Conservation (phyloP, 2,329 filamentous ascomycete species). For the Monosporascus sp. region DNA sequence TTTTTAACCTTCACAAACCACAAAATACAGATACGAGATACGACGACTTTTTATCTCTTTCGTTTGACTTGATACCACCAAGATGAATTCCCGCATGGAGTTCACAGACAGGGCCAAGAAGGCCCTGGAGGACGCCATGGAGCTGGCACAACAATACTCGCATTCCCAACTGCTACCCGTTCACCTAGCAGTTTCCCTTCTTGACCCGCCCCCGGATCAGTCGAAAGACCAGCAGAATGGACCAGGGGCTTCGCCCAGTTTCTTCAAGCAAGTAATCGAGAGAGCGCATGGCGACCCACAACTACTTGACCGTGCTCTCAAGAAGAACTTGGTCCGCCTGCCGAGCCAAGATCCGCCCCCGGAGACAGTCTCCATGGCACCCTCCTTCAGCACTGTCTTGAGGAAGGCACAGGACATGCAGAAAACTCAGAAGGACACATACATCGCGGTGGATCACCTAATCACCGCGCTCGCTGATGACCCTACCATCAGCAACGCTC, state of each 20-base stretch:
- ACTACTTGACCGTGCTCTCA: conserved; percentile 79
- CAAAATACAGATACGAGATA: conserved; percentile 10
- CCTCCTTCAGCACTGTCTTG: conserved; percentile 75
- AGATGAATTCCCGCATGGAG: conserved; percentile 73
- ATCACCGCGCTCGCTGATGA: conserved; percentile 85
- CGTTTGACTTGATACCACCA: conserved; percentile 20
- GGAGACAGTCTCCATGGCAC: conserved; percentile 78
- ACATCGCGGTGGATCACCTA: conserved; percentile 89
- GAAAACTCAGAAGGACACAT: conserved; percentile 96
- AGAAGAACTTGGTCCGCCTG: conserved; percentile 84
- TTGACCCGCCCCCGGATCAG: conserved; percentile 68
- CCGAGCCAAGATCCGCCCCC: conserved; percentile 94
- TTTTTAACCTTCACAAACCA: conserved; percentile 1
- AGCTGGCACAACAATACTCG: conserved; percentile 80
- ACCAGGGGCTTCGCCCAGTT: conserved; percentile 60
- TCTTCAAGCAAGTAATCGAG: conserved; percentile 93
- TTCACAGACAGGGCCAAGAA: conserved; percentile 93
- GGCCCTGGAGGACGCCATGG: conserved; percentile 83
- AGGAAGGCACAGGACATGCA: conserved; percentile 83
- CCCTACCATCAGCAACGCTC: conserved; percentile 60
- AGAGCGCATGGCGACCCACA: conserved; percentile 90
- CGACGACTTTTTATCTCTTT: conserved; percentile 4
- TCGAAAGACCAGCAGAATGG: conserved; percentile 81
- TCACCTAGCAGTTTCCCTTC: conserved; percentile 78
- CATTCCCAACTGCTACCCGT: conserved; percentile 88